Evolutionary conservation across 169 alveolate species (phyloP).

Genomic region (Eimeria sp.): DNA sequence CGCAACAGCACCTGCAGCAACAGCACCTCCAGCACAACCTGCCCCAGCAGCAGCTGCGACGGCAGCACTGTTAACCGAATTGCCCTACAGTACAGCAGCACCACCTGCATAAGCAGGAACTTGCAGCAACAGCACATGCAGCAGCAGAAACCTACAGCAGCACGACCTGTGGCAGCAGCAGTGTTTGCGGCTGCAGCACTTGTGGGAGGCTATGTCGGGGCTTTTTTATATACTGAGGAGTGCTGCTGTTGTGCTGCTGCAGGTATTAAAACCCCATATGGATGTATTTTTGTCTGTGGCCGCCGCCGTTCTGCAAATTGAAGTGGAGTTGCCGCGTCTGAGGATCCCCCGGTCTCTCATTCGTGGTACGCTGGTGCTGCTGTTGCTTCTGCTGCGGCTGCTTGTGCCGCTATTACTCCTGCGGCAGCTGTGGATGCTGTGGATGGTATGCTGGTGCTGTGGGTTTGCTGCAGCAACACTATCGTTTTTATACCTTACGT

Average conservation of each 20-base stretch:
- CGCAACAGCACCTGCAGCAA: background rate
- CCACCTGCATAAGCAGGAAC: background rate
- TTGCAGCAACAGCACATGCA: background rate
- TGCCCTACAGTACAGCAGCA: background rate
- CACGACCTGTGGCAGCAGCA: background rate
- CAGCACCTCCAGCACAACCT: background rate
- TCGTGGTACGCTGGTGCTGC: slow-evolving; percentile 38
- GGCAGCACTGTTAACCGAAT: background rate
- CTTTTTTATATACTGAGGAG: too few relatives aligned
- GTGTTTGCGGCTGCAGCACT: background rate
- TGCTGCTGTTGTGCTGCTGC: slow-evolving; percentile 1
- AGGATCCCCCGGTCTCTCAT: slow-evolving; percentile 49
- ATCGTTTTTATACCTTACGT: slow-evolving; percentile 14
- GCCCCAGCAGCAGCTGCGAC: background rate
- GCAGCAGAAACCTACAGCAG: background rate
- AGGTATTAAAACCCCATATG: slow-evolving; percentile 74
- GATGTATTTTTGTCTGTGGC: slow-evolving; percentile 75
- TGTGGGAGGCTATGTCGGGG: background rate
- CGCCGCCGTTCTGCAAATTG: slow-evolving; percentile 69
- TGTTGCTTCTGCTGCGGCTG: background rate
- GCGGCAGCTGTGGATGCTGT: background rate
- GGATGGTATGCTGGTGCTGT: background rate
- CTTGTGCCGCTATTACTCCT: background rate
- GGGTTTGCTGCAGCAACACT: slow-evolving; percentile 33
- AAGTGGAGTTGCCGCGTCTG: slow-evolving; percentile 57